phyloP scores from a whole-genome alignment of 495 filamentous ascomycete genomes.

The Neurospora sp. region DNA sequence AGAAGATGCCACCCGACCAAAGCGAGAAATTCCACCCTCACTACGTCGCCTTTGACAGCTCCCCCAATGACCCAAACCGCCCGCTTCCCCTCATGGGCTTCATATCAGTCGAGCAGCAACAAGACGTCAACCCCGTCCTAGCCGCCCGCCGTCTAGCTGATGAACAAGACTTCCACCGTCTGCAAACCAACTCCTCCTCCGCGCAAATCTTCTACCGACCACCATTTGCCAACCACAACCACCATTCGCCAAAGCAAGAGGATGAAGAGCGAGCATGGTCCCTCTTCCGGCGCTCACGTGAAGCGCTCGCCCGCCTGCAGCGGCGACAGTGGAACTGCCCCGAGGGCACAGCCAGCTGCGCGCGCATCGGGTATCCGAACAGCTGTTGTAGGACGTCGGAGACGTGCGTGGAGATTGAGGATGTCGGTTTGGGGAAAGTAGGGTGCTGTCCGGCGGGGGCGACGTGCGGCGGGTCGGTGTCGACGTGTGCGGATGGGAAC shows the following conservation, averaged over 20 bases:
- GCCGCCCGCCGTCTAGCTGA: slow-evolving; percentile 7
- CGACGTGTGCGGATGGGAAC: slow-evolving; percentile 52
- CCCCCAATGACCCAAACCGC: not conserved
- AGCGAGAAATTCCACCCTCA: slow-evolving; percentile 75
- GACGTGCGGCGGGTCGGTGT: slow-evolving; percentile 56
- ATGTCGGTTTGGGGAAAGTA: slow-evolving; percentile 64
- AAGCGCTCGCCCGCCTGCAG: slow-evolving; percentile 28
- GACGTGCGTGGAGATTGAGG: slow-evolving; percentile 59
- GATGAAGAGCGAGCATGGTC: not conserved
- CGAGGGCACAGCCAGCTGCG: slow-evolving; percentile 53
- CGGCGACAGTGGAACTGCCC: slow-evolving; percentile 65
- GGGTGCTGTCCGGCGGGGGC: slow-evolving; percentile 75
- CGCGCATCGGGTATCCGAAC: slow-evolving; percentile 57
- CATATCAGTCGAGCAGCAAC: slow-evolving; percentile 1
- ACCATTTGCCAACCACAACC: slow-evolving; percentile 21
- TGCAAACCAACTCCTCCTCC: slow-evolving; percentile 24
- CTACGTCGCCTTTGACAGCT: slow-evolving; percentile 39
- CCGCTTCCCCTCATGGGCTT: not conserved
- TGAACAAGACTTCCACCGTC: slow-evolving; percentile 11
- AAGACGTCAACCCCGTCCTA: slow-evolving; percentile 2
- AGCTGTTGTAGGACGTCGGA: slow-evolving; percentile 64
- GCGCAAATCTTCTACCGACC: slow-evolving; percentile 19
- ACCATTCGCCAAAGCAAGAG: not conserved
- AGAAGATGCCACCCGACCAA: slow-evolving; percentile 74
- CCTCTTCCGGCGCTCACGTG: slow-evolving; percentile 23